Conservation (phyloP, 495 filamentous ascomycete species). For the Penicillium turbatum region DNA sequence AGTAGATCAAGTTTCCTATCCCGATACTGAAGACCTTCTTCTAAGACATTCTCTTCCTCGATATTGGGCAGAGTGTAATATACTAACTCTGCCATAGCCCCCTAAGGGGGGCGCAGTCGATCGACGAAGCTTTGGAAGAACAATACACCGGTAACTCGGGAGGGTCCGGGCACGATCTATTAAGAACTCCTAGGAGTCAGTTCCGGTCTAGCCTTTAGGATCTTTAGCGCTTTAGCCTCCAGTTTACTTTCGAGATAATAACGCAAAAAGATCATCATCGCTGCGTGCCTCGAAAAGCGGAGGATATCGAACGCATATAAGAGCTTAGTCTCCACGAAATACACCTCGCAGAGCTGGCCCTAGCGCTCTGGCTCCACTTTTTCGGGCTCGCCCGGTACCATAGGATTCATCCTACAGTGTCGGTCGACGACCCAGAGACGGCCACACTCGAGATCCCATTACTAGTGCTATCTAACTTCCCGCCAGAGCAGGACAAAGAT, state of each 20-base stretch:
- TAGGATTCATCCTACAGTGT: not conserved
- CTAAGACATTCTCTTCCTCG: slow-evolving; percentile 6
- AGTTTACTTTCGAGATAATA: slow-evolving; percentile 11
- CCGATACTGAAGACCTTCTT: slow-evolving; percentile 12
- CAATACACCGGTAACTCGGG: not conserved
- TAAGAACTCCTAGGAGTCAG: not conserved
- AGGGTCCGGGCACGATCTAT: not conserved
- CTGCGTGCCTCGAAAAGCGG: slow-evolving; percentile 1
- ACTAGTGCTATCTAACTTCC: not conserved
- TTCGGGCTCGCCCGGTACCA: not conserved
- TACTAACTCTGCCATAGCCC: not conserved
- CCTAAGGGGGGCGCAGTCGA: not conserved
- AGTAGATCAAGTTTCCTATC: slow-evolving; percentile 5
- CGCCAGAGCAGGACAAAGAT: not conserved
- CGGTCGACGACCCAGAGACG: not conserved
- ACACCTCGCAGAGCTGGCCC: not conserved
- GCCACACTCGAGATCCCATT: not conserved
- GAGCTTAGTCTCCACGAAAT: not conserved
- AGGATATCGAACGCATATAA: not conserved
- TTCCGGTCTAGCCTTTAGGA: not conserved
- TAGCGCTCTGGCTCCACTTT: not conserved
- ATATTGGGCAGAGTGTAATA: slow-evolving; percentile 7
- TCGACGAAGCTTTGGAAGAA: slow-evolving; percentile 2
- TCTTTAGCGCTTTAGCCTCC: slow-evolving; percentile 11
- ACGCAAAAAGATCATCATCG: slow-evolving; percentile 6